A percentile compares a stretch with the other conserved stretches of the same genome.
phyloP scores from a whole-genome alignment of 441 rosid genomes.

The Erodium chrysanthum region DNA sequence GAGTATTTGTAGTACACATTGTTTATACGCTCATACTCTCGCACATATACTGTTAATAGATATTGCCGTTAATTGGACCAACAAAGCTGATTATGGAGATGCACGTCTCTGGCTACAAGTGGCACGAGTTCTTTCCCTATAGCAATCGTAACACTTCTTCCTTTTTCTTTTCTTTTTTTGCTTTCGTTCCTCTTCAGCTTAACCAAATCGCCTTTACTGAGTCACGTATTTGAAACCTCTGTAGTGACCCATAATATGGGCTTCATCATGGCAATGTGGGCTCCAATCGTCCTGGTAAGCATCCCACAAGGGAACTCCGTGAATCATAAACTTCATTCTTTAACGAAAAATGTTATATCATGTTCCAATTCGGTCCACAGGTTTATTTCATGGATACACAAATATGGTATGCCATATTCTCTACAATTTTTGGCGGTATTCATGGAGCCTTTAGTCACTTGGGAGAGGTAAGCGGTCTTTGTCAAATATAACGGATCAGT shows the following conservation, averaged over 20 bases:
- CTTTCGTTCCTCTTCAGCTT: conserved; percentile 7
- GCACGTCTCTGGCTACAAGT: conserved; percentile 46
- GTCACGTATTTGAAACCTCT: conserved; percentile 23
- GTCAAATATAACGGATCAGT: not conserved
- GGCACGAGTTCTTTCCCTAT: conserved; percentile 86
- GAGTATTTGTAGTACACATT: not conserved
- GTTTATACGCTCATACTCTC: conserved; percentile 4
- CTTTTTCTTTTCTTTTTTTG: conserved; percentile 6
- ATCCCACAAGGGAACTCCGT: not conserved
- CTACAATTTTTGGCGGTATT: conserved; percentile 89
- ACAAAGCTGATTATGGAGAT: conserved; percentile 68
- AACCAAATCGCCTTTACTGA: not conserved
- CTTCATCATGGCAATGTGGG: conserved; percentile 84
- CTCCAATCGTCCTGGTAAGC: conserved; percentile 82
- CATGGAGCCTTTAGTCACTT: conserved; percentile 93
- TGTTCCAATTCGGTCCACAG: conserved; percentile 24
- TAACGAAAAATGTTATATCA: not conserved
- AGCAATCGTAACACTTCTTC: conserved; percentile 30
- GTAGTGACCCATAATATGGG: conserved; percentile 75
- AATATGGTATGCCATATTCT: conserved; percentile 95
- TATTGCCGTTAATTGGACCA: conserved; percentile 67
- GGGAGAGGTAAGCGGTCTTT: conserved; percentile 65
- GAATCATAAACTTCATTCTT: not conserved
- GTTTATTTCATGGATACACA: conserved; percentile 92
- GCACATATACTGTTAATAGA: conserved; percentile 34